phyloP scores from a whole-genome alignment of 352 stramenopile genomes.

The Globisporangium polare region DNA sequence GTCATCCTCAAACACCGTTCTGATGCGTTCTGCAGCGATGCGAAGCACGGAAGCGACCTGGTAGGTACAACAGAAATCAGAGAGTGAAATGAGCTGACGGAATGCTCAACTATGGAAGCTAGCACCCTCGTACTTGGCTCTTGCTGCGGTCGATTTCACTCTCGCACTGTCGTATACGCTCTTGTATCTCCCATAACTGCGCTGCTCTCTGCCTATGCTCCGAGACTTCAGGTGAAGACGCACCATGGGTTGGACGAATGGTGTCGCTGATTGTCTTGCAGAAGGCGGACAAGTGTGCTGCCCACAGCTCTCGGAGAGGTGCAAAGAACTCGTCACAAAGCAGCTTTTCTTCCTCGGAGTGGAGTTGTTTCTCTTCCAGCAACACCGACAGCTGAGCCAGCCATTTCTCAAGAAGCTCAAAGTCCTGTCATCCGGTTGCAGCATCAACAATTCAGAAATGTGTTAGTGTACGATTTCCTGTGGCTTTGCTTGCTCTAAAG shows the following conservation, averaged over 20 bases:
- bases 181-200: slow-evolving; percentile 15
- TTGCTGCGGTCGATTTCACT: slow-evolving; percentile 18
- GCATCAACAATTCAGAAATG: neutral
- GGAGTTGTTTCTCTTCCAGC: neutral
- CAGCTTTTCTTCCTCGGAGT: neutral
- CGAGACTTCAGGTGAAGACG: neutral
- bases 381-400: slow-evolving; percentile 10
- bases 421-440: slow-evolving; percentile 1
- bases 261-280: slow-evolving; percentile 19
- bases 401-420: slow-evolving; percentile 5
- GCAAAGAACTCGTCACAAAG: neutral
- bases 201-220: slow-evolving; percentile 8
- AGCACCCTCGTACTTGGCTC: no score
- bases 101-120: neutral
- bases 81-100: neutral
- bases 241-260: neutral
- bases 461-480: neutral
- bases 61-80: neutral
- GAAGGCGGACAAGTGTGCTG: slow-evolving; percentile 15
- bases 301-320: slow-evolving; percentile 6
- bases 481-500: no score
- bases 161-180: slow-evolving; percentile 21
- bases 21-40: slow-evolving; percentile 29
- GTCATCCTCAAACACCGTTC: slow-evolving; percentile 35
- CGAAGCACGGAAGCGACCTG: slow-evolving; percentile 27